Percentiles rank a stretch among this genome's conserved stretches.
These are phyloP conservation scores for Yamadazyma phyllophila DNA, from an alignment of 805 yeast genomes.

Conservation along the genomic window DNA sequence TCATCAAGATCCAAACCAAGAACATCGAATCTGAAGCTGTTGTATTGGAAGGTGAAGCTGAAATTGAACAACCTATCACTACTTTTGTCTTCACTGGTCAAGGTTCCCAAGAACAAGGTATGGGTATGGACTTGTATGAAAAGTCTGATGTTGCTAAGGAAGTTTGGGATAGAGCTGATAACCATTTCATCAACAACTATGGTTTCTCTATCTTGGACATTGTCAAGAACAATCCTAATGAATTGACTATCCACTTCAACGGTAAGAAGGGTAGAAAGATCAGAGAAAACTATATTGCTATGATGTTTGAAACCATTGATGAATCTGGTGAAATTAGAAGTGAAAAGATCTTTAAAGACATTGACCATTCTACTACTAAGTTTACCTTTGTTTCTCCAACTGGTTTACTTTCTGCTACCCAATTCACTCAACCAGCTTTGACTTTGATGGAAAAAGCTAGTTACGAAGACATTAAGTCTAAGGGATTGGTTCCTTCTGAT, in stretches of 20 bases:
- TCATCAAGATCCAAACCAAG: constrained; percentile 85
- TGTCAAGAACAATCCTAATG: constrained; percentile 93
- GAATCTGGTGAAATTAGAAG: constrained; percentile 79
- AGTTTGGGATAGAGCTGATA: constrained; percentile 98
- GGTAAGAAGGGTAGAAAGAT: constrained; percentile 96
- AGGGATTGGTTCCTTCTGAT: constrained; percentile 92
- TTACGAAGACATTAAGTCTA: constrained; percentile 93
- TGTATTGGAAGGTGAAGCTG: constrained; percentile 94
- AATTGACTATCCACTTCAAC: constrained; percentile 93
- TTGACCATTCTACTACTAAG: constrained; percentile 75
- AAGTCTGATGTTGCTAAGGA: constrained; percentile 86
- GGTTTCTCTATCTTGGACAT: constrained; percentile 97
- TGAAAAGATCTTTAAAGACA: constrained; percentile 94
- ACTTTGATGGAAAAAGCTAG: constrained; percentile 99
- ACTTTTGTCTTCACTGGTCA: constrained; percentile 98
- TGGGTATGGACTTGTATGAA: constrained; percentile 99
- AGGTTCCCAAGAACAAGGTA: constrained; percentile 99
- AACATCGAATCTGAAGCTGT: constrained; percentile 74
- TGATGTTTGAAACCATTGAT: constrained; percentile 96
- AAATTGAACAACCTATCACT: constrained; percentile 96
- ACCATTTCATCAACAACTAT: constrained; percentile 86
- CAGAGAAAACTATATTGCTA: constrained; percentile 89
- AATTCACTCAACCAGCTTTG: constrained; percentile 98
- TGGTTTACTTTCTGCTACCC: constrained; percentile 96
- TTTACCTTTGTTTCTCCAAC: constrained; percentile 89